Percentiles rank a stretch among this genome's conserved stretches.
Conservation (phyloP, 225 moss, liverwort and hornwort genomes). For the Marchantia paleacea region DNA sequence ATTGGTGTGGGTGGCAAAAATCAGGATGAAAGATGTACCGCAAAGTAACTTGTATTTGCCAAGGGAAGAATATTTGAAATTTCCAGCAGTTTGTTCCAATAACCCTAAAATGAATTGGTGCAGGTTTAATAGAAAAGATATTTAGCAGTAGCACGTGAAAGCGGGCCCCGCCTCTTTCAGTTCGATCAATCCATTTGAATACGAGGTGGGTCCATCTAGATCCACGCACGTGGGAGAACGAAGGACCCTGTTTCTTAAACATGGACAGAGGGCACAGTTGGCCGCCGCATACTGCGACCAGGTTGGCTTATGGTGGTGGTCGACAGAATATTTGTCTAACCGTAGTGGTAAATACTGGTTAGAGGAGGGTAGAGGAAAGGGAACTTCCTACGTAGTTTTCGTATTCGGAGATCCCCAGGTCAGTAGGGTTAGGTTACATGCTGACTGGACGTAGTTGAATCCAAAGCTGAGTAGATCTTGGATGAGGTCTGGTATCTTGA, state of each 20-base stretch:
- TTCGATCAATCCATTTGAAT: neutral
- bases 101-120: too few relatives aligned
- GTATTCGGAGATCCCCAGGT: neutral
- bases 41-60: too few relatives aligned
- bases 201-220: neutral
- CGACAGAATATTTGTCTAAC: neutral
- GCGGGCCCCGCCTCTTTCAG: too few relatives aligned
- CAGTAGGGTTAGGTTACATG: neutral
- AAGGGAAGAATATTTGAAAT: too few relatives aligned
- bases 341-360: neutral
- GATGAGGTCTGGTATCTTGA: constrained; percentile 2
- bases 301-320: neutral
- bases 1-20: too few relatives aligned
- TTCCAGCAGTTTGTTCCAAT: too few relatives aligned
- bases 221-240: neutral
- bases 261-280: neutral
- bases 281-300: neutral
- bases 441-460: neutral
- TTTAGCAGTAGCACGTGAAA: neutral
- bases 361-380: neutral
- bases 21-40: too few relatives aligned
- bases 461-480: neutral
- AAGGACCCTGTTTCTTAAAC: neutral
- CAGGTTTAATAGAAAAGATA: neutral
- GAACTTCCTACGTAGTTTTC: neutral